Evolutionary conservation across 805 yeast genomes (phyloP).

Genomic region (Starmerella apis): DNA sequence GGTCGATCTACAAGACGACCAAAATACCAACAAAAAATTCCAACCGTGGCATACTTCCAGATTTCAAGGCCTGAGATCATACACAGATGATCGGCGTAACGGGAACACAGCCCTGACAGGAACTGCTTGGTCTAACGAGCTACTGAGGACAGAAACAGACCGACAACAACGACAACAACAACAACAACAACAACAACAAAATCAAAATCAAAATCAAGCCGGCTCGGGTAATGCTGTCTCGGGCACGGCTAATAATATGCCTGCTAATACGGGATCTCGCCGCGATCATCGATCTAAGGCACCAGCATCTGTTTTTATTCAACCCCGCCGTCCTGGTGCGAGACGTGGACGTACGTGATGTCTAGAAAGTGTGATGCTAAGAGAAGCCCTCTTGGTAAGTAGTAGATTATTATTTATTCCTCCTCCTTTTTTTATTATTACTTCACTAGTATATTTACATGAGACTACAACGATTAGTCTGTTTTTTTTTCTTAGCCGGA

Average conservation of each 20-base stretch:
- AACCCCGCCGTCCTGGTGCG: slow-evolving; percentile 2
- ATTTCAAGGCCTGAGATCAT: not conserved
- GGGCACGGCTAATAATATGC: not conserved
- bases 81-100: not conserved
- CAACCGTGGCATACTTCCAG: not conserved
- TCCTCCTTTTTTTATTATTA: too few species aligned
- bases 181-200: too few species aligned
- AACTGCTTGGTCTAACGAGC: too few species aligned
- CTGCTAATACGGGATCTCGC: not conserved
- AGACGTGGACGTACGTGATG: not conserved
- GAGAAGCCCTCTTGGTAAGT: too few species aligned
- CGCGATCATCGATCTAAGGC: not conserved
- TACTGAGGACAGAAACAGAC: not conserved
- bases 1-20: too few species aligned
- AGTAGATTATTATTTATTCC: too few species aligned
- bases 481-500: not conserved
- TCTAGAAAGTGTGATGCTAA: too few species aligned
- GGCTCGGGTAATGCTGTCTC: not conserved
- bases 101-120: not conserved
- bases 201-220: too few species aligned
- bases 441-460: not conserved
- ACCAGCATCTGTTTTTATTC: not conserved
- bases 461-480: not conserved
- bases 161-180: not conserved
- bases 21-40: too few species aligned